Evolutionary conservation across 768 basidiomycete genomes (phyloP).

Genomic region (Tephrocybe sp.): DNA sequence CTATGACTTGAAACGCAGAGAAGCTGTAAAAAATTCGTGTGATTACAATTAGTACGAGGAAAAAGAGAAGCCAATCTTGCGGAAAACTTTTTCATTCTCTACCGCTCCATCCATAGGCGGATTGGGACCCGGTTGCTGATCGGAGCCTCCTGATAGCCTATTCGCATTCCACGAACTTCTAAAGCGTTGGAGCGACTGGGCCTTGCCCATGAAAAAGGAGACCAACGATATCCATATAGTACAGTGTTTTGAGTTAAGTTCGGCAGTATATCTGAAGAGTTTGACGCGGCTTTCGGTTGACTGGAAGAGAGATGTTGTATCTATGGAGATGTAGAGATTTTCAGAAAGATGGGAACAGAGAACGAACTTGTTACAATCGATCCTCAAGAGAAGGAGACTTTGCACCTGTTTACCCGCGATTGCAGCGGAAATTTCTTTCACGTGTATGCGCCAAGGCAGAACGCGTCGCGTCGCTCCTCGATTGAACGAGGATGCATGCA

Average conservation of each 20-base stretch:
- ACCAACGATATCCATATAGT: background rate
- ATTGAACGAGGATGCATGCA: too few species aligned
- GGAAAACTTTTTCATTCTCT: background rate
- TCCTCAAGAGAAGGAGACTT: conserved; percentile 5
- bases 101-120: background rate
- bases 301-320: conserved; percentile 3
- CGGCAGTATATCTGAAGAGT: background rate
- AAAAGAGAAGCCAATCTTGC: background rate
- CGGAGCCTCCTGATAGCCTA: background rate
- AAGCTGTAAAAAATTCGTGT: too few species aligned
- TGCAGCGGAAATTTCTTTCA: conserved; percentile 9
- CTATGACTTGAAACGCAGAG: too few species aligned
- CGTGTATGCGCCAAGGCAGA: conserved; percentile 1
- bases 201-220: background rate
- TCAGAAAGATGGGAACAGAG: background rate
- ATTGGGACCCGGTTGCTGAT: background rate
- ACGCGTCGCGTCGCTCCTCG: background rate
- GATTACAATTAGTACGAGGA: background rate
- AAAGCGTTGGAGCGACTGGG: background rate
- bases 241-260: background rate
- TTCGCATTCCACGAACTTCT: background rate
- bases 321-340: conserved; percentile 2
- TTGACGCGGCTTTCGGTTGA: background rate
- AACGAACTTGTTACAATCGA: conserved; percentile 1
- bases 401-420: conserved; percentile 11